Base-by-base conservation (phyloP, 805 yeast genomes). In the Ogataea degrootiae region DNA sequence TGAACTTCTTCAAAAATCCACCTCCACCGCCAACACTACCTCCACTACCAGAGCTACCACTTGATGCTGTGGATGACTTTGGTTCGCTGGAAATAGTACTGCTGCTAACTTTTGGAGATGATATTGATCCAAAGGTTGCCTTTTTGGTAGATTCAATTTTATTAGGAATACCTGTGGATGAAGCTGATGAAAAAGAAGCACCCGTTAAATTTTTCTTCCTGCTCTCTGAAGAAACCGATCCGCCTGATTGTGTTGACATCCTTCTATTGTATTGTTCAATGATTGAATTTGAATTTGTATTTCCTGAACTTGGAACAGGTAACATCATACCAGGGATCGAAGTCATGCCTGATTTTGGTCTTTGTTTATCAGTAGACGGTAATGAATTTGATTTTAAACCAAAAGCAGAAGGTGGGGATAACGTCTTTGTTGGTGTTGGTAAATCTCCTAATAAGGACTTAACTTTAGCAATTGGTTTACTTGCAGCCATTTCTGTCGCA, bases 181-280 rank as follows among this genome's bases (percentile, higher is more conserved):
- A 31, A 11, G 31, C 12, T 26, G 31, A 26, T 8, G 31, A 26
- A 26, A 26, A 9, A 26, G 31, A 26, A 26, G 31, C 11, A 9
- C 31, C 11, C 31, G 11, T 26, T 41, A 33, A 39, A 35, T 23
- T 22, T 38, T 44, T 41, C 14, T 21, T 38, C 37, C 37, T 35
- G 17, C 14, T 19, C 6, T 29, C 42, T 19, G 46, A 37, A n/a
- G 39, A 16, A 9, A 26, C 31, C 9, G 31, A 26, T 33, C 46
- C 37, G 37, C 41, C 34, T 22, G 35, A 42, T 45, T 56, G 54
- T 11, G 57, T 53, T n/a, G 61, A 54, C 53, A 64, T 52, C 36
- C 67, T 52, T 26, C 66, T 44, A 23, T 64, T 56, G 45, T 65
- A 65, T 39, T 61, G 62, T 17, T 63, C 68, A 41, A 65, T 56